Evolutionary conservation across 495 filamentous ascomycete genomes (phyloP).

Genomic region (Chlorociboria aeruginascens): DNA sequence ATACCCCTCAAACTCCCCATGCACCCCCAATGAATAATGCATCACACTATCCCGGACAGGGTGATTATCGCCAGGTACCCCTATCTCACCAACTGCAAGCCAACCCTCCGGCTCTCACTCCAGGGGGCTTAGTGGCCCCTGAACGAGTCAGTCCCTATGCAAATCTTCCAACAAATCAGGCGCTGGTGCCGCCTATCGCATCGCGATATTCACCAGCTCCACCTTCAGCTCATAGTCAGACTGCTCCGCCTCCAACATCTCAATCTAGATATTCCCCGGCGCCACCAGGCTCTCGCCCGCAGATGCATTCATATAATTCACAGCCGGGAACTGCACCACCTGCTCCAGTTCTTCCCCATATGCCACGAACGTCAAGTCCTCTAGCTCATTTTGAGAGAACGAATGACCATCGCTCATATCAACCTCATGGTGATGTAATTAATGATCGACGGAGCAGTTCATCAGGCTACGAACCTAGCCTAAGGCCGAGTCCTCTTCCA

Average conservation of each 20-base stretch:
- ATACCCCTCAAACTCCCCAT: conserved; percentile 17
- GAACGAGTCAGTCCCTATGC: conserved; percentile 56
- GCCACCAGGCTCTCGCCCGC: conserved; percentile 26
- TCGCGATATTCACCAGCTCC: conserved; percentile 53
- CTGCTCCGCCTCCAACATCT: conserved; percentile 17
- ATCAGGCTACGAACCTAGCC: conserved; percentile 32
- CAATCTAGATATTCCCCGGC: conserved; percentile 42
- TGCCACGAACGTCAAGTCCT: conserved; percentile 77
- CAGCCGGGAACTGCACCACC: conserved; percentile 22
- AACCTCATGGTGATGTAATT: conserved; percentile 20
- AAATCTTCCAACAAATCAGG: conserved; percentile 17
- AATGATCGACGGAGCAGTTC: conserved; percentile 33
- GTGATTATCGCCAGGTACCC: background rate
- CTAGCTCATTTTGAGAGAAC: conserved; percentile 53
- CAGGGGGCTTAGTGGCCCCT: conserved; percentile 32
- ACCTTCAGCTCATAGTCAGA: conserved; percentile 20
- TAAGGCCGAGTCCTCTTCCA: conserved; percentile 36
- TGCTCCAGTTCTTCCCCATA: conserved; percentile 46
- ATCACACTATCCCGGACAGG: conserved; percentile 6
- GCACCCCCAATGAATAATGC: conserved; percentile 19
- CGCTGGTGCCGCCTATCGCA: conserved; percentile 30
- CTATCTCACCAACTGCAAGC: conserved; percentile 18
- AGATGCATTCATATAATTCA: conserved; percentile 27
- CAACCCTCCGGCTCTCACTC: conserved; percentile 22
- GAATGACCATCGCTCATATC: conserved; percentile 22